Base-by-base conservation (phyloP, 345 rosid species). In the Eucalyptus caleyi region DNA sequence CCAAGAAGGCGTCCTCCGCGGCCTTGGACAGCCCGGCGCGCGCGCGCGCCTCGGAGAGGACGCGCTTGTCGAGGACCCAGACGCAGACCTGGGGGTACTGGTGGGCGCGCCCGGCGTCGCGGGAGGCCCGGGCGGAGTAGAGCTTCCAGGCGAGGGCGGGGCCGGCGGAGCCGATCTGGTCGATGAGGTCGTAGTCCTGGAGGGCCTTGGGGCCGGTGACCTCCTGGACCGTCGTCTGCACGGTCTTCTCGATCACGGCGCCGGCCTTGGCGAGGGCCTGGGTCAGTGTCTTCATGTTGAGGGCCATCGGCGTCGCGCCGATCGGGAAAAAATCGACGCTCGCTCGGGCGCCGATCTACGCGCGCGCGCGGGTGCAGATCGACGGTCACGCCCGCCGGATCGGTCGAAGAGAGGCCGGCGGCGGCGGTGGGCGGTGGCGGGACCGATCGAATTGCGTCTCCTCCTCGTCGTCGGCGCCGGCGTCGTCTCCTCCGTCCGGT, bases 141-240 rank as follows among this genome's bases (percentile, higher is more conserved):
- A 98, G 92, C 93, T 94, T 98, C 99, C 99, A 98, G 32, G 96
- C 96, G 34, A 97, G 95, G 13, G 96, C 99, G n/a, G 99, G 99
- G 1, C 99, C 99, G 9, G 99, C 98, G 34, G 99, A 97, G 88
- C 99, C 99, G 96, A 98, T 97, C 96, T 97, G 99, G 89, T 96
- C 95, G 89, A 97, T 93, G 59, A 98, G 97, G 87, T 98, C 98
- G 89, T 96, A 97, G 93, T 98, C 99, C 91, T 97, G 99, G 40
- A 98, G 92, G 72, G 99, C 90, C 87, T 92, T 96, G 6, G 99
- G 99, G 44, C 99, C 99, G 54, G 98, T 95, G 23, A 98, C 99
- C 93, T 98, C 99, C 95, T 97, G 99, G 1, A 98, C 99, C 77
- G 99, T 98, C 18, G 99, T 96, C 49, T 96, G 97, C 7, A 98